Evolutionary conservation across 768 basidiomycete species (phyloP), one percentile per base, ranked within the genome.

Genomic region (Serendipita sp.): DNA sequence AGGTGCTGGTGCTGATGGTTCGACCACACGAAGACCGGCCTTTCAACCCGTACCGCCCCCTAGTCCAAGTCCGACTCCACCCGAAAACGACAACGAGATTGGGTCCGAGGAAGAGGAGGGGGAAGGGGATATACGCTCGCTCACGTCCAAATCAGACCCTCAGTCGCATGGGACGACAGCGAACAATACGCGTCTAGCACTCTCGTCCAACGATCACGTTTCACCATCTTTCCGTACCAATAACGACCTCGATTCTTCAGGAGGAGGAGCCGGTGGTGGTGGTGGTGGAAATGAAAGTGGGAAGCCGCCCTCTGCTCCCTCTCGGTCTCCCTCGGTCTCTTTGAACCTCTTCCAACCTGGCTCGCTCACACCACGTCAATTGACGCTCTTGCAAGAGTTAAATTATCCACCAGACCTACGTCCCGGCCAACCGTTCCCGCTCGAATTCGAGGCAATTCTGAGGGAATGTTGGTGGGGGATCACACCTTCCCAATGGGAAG

Each of bases 401-500:
- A 83, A 85, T 66, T 77, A 81, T 50, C 84, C 84, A 3, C 74
- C 76, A 16, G 90, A 95, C 67, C 72, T 97, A 36, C 77, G 81
- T 46, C 88, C 93, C 64, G 84, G 85, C 48, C 87, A 96, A 69
- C 75, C 87, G 0, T 98, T 88, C 75, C 92, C 92, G 0, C 65
- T 70, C 44, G 70, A 75, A 44, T 94, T 31, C 33, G 55, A 60
- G 34, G 55, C 55, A 8, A n/a, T 60, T 31, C 33, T 60, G 27
- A 23, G 55, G 16, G 55, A 36, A 27, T 36, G 23, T 34, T 60
- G 55, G 55, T 60, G 55, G 55, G 55, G 55, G 4, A n/a, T 29
- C 16, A 36, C 23, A 3, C 48, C 48, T 5, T 23, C 23, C 33
- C 23, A 29, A 2, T 36, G 16, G 23, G 55, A 23, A 27, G 55